These are phyloP conservation scores for Venturia nashicola DNA, from an alignment of 2,329 filamentous ascomycete species.

Conservation along the genomic window DNA sequence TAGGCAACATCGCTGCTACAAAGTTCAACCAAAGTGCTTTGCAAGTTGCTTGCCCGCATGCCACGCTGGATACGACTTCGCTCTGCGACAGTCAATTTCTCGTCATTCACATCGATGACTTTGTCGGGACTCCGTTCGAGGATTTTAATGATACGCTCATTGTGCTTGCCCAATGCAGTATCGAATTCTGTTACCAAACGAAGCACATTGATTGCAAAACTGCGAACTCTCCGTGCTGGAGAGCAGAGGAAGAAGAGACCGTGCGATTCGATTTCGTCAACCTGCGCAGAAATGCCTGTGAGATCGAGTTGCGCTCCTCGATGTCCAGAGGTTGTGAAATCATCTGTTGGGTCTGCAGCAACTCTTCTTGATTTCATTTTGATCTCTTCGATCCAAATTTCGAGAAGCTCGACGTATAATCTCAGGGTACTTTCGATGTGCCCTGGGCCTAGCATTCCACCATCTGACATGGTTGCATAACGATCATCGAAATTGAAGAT, in stretches of 20 bases:
- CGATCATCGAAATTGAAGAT: slow-evolving; percentile 98
- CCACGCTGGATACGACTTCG: slow-evolving; percentile 84
- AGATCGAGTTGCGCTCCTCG: slow-evolving; percentile 70
- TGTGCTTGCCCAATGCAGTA: slow-evolving; percentile 68
- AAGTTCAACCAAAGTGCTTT: slow-evolving; percentile 80
- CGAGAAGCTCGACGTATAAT: slow-evolving; percentile 83
- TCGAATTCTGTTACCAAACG: slow-evolving; percentile 92
- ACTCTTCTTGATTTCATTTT: slow-evolving; percentile 71
- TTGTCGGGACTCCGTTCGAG: slow-evolving; percentile 79
- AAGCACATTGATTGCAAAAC: slow-evolving; percentile 85
- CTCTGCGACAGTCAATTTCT: slow-evolving; percentile 83
- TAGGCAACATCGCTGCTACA: slow-evolving; percentile 94
- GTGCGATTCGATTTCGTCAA: slow-evolving; percentile 94
- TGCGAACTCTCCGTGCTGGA: slow-evolving; percentile 77
- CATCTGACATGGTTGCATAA: slow-evolving; percentile 96
- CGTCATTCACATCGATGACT: slow-evolving; percentile 86
- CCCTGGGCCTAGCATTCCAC: slow-evolving; percentile 83
- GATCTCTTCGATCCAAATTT: slow-evolving; percentile 98
- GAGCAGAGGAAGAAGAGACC: slow-evolving; percentile 96
- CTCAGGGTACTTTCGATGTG: slow-evolving; percentile 92
- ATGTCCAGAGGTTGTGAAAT: slow-evolving; percentile 52
- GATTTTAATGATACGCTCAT: slow-evolving; percentile 77
- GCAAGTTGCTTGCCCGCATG: slow-evolving; percentile 69
- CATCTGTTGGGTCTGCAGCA: slow-evolving; percentile 46
- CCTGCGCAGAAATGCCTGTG: slow-evolving; percentile 79